A percentile compares a stretch with the other conserved stretches of the same genome.
These are phyloP conservation scores for Drosera spatulata DNA, from an alignment of 179 eudicot genomes.

Conservation along the genomic window DNA sequence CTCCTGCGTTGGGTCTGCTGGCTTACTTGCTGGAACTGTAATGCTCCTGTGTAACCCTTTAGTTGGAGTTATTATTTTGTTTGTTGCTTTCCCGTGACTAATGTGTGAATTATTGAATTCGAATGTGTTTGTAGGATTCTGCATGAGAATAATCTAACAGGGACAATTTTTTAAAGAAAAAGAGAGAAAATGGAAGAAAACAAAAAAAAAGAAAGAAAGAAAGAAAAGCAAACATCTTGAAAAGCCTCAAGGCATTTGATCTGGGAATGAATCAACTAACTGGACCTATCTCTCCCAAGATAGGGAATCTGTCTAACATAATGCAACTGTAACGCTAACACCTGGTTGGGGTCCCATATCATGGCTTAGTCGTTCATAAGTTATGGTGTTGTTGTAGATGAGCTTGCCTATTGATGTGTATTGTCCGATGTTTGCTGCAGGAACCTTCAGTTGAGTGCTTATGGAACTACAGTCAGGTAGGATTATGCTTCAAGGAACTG, in stretches of 20 bases:
- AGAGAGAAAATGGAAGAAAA: too few relatives aligned
- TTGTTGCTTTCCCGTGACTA: neutral
- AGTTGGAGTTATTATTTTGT: neutral
- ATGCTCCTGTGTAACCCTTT: constrained; percentile 10
- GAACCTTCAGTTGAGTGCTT: constrained; percentile 78
- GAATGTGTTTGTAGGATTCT: constrained; percentile 40
- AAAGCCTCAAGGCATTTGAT: constrained; percentile 61
- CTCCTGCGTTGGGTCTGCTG: constrained; percentile 58
- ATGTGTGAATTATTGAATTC: constrained; percentile 1
- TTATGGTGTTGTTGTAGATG: constrained; percentile 9
- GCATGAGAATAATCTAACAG: constrained; percentile 65
- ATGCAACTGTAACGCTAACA: constrained; percentile 41
- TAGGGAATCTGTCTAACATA: constrained; percentile 56
- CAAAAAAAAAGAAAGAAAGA: too few relatives aligned
- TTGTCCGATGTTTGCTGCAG: constrained; percentile 31
- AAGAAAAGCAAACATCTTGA: constrained; percentile 57
- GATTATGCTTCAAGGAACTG: constrained; percentile 68
- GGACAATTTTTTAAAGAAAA: constrained; percentile 84
- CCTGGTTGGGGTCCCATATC: neutral
- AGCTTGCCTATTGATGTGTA: too few relatives aligned
- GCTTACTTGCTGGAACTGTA: constrained; percentile 65
- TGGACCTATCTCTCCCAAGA: constrained; percentile 69
- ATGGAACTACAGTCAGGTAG: constrained; percentile 72
- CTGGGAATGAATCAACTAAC: constrained; percentile 68
- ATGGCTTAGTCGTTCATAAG: constrained; percentile 3